Conservation (phyloP, 2,329 filamentous ascomycete species). For the Monosporascus sp. region DNA sequence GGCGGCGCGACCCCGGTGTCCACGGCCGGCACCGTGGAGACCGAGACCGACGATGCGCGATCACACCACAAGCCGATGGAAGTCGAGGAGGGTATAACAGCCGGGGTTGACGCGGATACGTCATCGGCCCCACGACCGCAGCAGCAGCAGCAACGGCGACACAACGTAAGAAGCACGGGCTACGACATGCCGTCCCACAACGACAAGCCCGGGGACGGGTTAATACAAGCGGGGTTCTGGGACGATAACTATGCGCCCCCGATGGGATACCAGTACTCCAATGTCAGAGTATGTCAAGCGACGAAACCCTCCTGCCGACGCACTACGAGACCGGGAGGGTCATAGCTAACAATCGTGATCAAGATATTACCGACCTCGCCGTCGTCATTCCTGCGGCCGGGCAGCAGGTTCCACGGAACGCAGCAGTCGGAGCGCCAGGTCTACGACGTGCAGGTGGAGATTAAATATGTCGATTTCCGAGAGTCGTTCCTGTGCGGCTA, state of each 20-base stretch:
- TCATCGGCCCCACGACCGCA: constrained; percentile 4
- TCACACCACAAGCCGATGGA: constrained; percentile 16
- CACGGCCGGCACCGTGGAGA: neutral
- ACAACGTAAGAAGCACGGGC: constrained; percentile 4
- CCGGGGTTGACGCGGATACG: constrained; percentile 5
- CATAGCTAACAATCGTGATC: neutral
- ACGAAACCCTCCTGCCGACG: too few species aligned
- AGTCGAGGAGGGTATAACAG: constrained; percentile 11
- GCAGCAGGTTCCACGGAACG: constrained; percentile 82
- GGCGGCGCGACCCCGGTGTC: constrained; percentile 12
- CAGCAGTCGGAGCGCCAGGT: constrained; percentile 90
- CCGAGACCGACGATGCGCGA: constrained; percentile 1
- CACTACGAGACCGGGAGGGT: neutral
- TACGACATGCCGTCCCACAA: constrained; percentile 14
- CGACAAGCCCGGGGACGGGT: constrained; percentile 16
- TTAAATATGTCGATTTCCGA: constrained; percentile 91
- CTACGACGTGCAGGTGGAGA: constrained; percentile 94
- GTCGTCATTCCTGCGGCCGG: constrained; percentile 79
- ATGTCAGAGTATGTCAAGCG: constrained; percentile 42
- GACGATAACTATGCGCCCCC: constrained; percentile 28
- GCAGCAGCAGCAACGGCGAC: neutral
- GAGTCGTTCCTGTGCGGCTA: constrained; percentile 96
- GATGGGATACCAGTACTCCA: constrained; percentile 49
- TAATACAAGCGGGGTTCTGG: constrained; percentile 6
- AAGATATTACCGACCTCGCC: constrained; percentile 73